Evolutionary conservation across 257 asterid species (phyloP).

Genomic region (Primulina eburnea): DNA sequence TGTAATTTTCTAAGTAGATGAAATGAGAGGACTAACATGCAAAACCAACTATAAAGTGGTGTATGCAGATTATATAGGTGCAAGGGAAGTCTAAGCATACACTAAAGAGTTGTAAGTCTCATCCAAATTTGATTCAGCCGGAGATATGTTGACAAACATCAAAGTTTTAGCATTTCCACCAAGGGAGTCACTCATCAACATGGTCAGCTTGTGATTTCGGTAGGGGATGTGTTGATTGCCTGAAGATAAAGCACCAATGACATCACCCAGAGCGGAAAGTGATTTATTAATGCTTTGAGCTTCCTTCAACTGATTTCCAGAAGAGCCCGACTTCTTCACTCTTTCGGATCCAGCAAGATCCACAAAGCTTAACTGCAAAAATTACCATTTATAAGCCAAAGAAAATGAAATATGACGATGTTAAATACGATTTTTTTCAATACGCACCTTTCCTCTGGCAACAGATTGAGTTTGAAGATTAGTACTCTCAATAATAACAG

Average conservation of each 20-base stretch:
- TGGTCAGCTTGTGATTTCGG: constrained; percentile 92
- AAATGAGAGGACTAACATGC: neutral
- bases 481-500: constrained; percentile 80
- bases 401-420: constrained; percentile 14
- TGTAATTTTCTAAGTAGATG: neutral
- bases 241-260: constrained; percentile 82
- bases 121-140: constrained; percentile 89
- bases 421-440: constrained; percentile 1
- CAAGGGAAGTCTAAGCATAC: constrained; percentile 38
- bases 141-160: constrained; percentile 92
- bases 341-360: constrained; percentile 99
- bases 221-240: constrained; percentile 91
- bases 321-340: constrained; percentile 87
- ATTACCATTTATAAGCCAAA: neutral
- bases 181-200: constrained; percentile 96
- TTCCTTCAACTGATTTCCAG: constrained; percentile 84
- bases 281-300: constrained; percentile 98
- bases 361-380: constrained; percentile 83
- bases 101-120: constrained; percentile 89
- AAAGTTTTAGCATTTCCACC: constrained; percentile 98
- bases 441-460: constrained; percentile 89
- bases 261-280: constrained; percentile 96
- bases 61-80: neutral
- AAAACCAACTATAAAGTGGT: neutral
- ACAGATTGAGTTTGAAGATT: constrained; percentile 92